Conservation (phyloP, 2,329 filamentous ascomycete species). For the Dichotomopilus funicola region DNA sequence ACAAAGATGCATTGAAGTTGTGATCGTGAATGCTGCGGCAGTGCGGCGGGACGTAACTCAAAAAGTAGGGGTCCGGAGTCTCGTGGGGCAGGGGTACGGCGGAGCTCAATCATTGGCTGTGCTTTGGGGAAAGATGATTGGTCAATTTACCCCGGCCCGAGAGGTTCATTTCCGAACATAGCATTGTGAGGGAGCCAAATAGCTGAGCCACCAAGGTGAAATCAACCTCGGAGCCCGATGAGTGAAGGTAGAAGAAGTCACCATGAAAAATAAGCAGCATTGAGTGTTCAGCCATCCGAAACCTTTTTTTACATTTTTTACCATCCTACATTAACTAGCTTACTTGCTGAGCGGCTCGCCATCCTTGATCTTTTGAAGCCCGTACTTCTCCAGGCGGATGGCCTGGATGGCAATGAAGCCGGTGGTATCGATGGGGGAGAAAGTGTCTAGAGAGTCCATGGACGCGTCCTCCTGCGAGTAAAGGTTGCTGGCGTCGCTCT, state of each 20-base stretch:
- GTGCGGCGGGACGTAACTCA: slow-evolving; percentile 4
- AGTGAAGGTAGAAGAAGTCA: background rate
- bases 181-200: no score
- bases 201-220: no score
- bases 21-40: background rate
- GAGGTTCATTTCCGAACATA: slow-evolving; percentile 4
- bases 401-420: slow-evolving; percentile 64
- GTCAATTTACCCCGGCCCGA: slow-evolving; percentile 13
- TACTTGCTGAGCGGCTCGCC: slow-evolving; percentile 29
- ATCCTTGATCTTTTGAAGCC: slow-evolving; percentile 34
- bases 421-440: slow-evolving; percentile 35
- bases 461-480: slow-evolving; percentile 44
- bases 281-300: background rate
- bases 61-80: slow-evolving; percentile 4
- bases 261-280: background rate
- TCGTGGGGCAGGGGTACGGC: no score
- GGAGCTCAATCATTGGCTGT: slow-evolving; percentile 14
- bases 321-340: background rate
- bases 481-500: slow-evolving; percentile 41
- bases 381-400: slow-evolving; percentile 56
- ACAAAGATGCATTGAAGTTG: no score
- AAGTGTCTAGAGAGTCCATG: slow-evolving; percentile 45
- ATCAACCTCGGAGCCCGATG: background rate
- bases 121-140: slow-evolving; percentile 7
- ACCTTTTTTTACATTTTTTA: slow-evolving; percentile 3